Evolutionary conservation across 2,329 filamentous ascomycete genomes (phyloP), one percentile per base, ranked within the genome.

Genomic region (Fusarium camptoceras): DNA sequence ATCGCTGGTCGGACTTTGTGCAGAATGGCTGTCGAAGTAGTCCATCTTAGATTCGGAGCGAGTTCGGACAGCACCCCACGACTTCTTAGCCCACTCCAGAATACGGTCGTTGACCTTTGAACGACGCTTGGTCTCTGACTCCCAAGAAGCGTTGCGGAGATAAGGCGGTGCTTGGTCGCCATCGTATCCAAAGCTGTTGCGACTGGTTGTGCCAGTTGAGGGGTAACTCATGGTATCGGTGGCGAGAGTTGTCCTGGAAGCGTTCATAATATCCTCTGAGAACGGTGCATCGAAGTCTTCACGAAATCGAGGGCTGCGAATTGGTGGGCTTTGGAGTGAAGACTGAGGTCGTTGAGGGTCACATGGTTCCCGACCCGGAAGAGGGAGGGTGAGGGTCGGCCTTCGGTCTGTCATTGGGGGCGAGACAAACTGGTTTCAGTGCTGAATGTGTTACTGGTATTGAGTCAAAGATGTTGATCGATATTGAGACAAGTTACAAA

Each of bases 201-300:
- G 74, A 27, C 61, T 69, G 20, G 61, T 61, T 30, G 66, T 64
- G 46, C 58, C 57, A 20, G 73, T 68, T 12, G 70, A 75, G 41
- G 76, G 72, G 16, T 71, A 77, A 51, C 70, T 75, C 58, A 74
- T 74, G 49, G 48, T 61, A 25, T 76, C 72, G 43, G 75, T 77
- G 24, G 74, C 65, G 28, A 75, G 68, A 4, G 76, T 76, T 20
- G 74, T 76, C 31, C 68, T 69, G 1, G 77, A 77, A 46, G 76
- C 73, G 55, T 79, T 78, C 65, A 79, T 65, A 30, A 81, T 72
- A 10, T 75, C 76, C 65, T 78, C 76, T 37, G 77, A 81, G 65
- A 81, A 81, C 18, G 79, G 79, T 3, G 79, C 79, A 61, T 81
- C 76, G 60, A 81, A 81, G 57, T 81, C 78, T 66, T 81, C 79